Evolutionary conservation across 495 filamentous ascomycete genomes (phyloP).

Genomic region (Clavariopsis aquatica): DNA sequence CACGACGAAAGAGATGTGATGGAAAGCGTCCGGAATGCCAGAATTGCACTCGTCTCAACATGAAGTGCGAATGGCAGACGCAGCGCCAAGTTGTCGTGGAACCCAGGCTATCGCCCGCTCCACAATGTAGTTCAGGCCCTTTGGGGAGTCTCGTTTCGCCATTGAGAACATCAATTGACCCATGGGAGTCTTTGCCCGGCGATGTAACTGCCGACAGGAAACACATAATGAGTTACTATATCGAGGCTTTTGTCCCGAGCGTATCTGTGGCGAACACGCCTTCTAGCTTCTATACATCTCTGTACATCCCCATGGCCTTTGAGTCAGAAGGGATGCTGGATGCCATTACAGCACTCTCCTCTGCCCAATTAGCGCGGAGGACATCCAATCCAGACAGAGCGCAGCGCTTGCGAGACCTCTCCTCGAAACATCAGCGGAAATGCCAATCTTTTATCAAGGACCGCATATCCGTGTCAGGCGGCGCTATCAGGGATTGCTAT

Average conservation of each 20-base stretch:
- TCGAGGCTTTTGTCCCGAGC: constrained; percentile 30
- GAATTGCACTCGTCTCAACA: constrained; percentile 29
- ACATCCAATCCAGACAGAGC: constrained; percentile 26
- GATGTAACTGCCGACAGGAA: constrained; percentile 11
- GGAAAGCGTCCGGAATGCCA: constrained; percentile 24
- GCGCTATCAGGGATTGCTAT: constrained; percentile 21
- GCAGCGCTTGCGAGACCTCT: constrained; percentile 20
- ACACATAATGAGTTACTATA: constrained; percentile 30
- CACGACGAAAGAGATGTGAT: constrained; percentile 30
- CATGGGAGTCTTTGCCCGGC: constrained; percentile 18
- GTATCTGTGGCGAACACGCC: constrained; percentile 31
- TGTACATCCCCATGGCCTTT: constrained; percentile 33
- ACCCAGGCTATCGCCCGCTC: not conserved
- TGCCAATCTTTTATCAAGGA: constrained; percentile 22
- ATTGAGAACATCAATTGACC: not conserved
- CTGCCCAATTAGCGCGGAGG: constrained; percentile 28
- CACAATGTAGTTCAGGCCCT: not conserved
- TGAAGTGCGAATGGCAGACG: constrained; percentile 28
- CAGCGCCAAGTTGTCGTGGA: constrained; percentile 21
- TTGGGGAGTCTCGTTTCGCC: not conserved
- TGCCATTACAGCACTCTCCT: constrained; percentile 33
- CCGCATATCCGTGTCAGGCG: constrained; percentile 14
- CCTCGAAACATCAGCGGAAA: constrained; percentile 23
- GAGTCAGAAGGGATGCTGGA: constrained; percentile 31
- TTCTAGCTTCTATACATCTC: constrained; percentile 28